A percentile compares a stretch with the other conserved stretches of the same genome.
Conservation (phyloP, 306 rosid species). For the Elaeagnus macrophylla region DNA sequence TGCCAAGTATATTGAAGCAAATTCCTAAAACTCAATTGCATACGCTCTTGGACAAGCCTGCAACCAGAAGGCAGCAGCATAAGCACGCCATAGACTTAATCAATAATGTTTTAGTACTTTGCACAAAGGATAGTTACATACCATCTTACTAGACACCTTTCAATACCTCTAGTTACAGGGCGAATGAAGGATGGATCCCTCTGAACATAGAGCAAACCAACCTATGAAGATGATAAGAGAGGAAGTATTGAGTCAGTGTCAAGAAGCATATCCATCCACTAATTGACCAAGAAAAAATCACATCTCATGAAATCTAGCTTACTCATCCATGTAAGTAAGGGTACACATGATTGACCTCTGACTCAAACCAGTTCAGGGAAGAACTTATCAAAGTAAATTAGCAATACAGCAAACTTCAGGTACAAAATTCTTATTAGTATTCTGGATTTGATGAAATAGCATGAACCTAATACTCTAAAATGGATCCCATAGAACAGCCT, state of each 20-base stretch:
- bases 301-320: not conserved
- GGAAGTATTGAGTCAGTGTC: not conserved
- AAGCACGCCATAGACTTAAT: not conserved
- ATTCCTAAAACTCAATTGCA: slow-evolving; percentile 43
- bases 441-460: too few species aligned
- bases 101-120: slow-evolving; percentile 1
- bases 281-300: not conserved
- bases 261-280: not conserved
- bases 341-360: not conserved
- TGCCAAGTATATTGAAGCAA: slow-evolving; percentile 61
- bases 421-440: not conserved
- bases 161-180: slow-evolving; percentile 77
- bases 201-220: slow-evolving; percentile 80
- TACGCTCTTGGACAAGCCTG: slow-evolving; percentile 87
- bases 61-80: slow-evolving; percentile 7
- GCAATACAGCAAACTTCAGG: not conserved
- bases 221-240: slow-evolving; percentile 34
- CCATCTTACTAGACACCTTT: slow-evolving; percentile 95
- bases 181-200: slow-evolving; percentile 88
- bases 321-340: not conserved
- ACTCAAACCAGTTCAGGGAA: slow-evolving; percentile 3
- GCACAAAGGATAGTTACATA: slow-evolving; percentile 27
- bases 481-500: not conserved
- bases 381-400: not conserved
- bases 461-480: not conserved